Evolutionary conservation across 495 filamentous ascomycete species (phyloP).

Genomic region (Penicillium riverlandense): DNA sequence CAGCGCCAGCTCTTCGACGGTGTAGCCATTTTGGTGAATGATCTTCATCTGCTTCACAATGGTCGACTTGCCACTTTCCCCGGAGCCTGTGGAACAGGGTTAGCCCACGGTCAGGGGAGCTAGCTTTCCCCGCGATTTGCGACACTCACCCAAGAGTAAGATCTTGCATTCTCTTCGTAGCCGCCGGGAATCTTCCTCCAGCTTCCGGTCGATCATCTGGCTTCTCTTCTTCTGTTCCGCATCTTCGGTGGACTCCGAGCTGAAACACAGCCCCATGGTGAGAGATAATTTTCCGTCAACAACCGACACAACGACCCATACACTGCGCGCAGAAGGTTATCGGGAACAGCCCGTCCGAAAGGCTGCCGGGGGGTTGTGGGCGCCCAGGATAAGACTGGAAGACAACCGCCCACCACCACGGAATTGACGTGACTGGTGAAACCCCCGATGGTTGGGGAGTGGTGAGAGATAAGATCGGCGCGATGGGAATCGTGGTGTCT

Average conservation of each 20-base stretch:
- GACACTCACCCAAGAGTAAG: slow-evolving; percentile 71
- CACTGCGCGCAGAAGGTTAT: slow-evolving; percentile 20
- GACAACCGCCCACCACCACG: slow-evolving; percentile 14
- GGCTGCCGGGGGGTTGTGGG: slow-evolving; percentile 10
- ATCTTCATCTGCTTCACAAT: slow-evolving; percentile 99
- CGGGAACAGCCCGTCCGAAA: slow-evolving; percentile 18
- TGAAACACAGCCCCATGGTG: slow-evolving; percentile 86
- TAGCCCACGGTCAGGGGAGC: slow-evolving; percentile 1
- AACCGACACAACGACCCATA: slow-evolving; percentile 19
- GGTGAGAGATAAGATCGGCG: slow-evolving; percentile 3
- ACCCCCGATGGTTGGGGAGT: background rate
- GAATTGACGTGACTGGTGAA: slow-evolving; percentile 3
- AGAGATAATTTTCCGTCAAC: slow-evolving; percentile 1
- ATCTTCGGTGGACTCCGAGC: slow-evolving; percentile 66
- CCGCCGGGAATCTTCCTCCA: slow-evolving; percentile 88
- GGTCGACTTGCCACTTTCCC: slow-evolving; percentile 97
- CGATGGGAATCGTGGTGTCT: background rate
- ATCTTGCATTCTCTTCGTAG: slow-evolving; percentile 98
- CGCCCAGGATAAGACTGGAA: background rate
- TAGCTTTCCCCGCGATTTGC: background rate
- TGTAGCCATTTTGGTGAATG: slow-evolving; percentile 96
- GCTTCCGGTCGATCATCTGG: slow-evolving; percentile 81
- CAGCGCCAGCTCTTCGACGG: slow-evolving; percentile 79
- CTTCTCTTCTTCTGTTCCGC: slow-evolving; percentile 89
- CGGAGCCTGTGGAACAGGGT: slow-evolving; percentile 59